These are phyloP conservation scores for Massarina eburnea DNA, from an alignment of 2,329 filamentous ascomycete genomes.

Conservation along the genomic window DNA sequence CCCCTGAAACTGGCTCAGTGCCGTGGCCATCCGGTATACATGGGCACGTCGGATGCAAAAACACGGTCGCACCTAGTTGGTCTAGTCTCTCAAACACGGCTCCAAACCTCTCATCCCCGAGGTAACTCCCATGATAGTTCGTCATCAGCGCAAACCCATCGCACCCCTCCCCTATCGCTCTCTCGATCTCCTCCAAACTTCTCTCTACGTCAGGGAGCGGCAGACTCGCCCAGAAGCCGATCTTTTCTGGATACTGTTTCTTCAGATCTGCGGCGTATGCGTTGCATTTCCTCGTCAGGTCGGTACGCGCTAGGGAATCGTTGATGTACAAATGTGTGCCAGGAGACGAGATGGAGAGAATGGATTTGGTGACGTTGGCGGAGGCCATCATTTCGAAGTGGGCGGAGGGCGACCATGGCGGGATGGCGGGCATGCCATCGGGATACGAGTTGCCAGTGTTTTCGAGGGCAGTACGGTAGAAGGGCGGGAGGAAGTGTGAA, in stretches of 20 bases:
- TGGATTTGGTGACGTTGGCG: slow-evolving; percentile 53
- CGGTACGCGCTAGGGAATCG: slow-evolving; percentile 40
- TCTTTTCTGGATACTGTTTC: slow-evolving; percentile 39
- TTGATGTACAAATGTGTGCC: slow-evolving; percentile 51
- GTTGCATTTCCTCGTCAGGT: slow-evolving; percentile 47
- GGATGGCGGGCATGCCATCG: slow-evolving; percentile 55
- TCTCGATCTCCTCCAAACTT: slow-evolving; percentile 52
- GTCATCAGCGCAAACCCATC: slow-evolving; percentile 57
- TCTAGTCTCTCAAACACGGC: slow-evolving; percentile 54
- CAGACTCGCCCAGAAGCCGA: slow-evolving; percentile 58
- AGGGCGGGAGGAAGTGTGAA: slow-evolving; percentile 49
- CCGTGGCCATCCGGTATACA: slow-evolving; percentile 38
- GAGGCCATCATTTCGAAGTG: slow-evolving; percentile 56
- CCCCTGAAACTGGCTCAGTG: not conserved
- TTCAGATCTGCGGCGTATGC: slow-evolving; percentile 46
- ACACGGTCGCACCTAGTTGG: slow-evolving; percentile 49
- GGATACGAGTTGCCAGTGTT: slow-evolving; percentile 47
- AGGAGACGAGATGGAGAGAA: slow-evolving; percentile 58
- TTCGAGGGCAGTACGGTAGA: slow-evolving; percentile 46
- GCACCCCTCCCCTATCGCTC: slow-evolving; percentile 46
- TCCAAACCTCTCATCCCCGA: slow-evolving; percentile 51
- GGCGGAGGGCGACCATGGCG: slow-evolving; percentile 48
- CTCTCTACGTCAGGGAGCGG: slow-evolving; percentile 55
- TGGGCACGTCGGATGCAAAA: slow-evolving; percentile 59
- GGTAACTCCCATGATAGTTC: slow-evolving; percentile 56